A percentile compares a stretch with the other conserved stretches of the same genome.
Evolutionary conservation across 805 yeast genomes (phyloP).

Genomic region (Deakozyma indianensis): DNA sequence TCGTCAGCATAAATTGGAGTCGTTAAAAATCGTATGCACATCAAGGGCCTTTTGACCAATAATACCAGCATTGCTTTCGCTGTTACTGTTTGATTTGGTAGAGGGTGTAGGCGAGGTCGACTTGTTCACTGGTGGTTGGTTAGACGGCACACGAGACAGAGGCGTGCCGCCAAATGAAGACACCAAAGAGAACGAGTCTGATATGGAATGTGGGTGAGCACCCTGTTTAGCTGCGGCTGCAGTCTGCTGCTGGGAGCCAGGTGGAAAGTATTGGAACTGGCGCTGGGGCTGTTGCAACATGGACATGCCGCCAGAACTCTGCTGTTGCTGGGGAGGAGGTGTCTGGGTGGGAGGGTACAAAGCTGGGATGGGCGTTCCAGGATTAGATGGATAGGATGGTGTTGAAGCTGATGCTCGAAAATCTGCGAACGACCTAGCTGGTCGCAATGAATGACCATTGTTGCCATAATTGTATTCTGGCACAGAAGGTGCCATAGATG

Average conservation of each 20-base stretch:
- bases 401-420: not conserved
- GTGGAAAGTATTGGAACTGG: not conserved
- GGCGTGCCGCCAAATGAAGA: not conserved
- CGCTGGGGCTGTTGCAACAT: too few species aligned
- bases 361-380: not conserved
- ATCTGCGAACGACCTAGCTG: not conserved
- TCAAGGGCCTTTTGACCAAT: conserved; percentile 4
- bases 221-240: too few species aligned
- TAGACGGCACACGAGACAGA: not conserved
- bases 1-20: conserved; percentile 9
- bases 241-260: too few species aligned
- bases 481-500: not conserved
- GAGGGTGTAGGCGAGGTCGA: not conserved
- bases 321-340: not conserved
- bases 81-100: not conserved
- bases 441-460: not conserved
- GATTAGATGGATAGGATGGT: not conserved
- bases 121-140: not conserved
- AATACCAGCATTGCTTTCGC: not conserved
- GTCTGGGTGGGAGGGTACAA: not conserved
- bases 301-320: not conserved
- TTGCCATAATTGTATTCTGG: not conserved
- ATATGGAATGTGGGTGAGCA: too few species aligned
- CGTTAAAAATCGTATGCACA: conserved; percentile 11
- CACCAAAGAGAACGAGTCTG: too few species aligned